phyloP scores from a whole-genome alignment of 116 monocot genomes.

The Cymodocea nodosa region DNA sequence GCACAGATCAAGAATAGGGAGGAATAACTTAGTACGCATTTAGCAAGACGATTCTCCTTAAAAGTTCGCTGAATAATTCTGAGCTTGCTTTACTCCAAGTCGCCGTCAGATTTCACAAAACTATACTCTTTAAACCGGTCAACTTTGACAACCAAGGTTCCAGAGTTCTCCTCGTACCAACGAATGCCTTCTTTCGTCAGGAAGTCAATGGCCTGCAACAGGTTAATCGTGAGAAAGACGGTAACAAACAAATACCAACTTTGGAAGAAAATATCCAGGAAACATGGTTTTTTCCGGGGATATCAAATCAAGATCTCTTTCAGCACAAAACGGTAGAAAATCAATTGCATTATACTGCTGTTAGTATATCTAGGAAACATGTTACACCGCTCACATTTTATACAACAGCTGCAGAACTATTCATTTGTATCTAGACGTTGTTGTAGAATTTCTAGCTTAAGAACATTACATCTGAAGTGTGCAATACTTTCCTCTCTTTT shows the following conservation, averaged over 20 bases:
- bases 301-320: background rate
- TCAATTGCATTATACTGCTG: no score
- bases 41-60: background rate
- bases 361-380: no score
- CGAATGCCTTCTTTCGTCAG: slow-evolving; percentile 52
- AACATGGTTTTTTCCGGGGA: background rate
- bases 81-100: slow-evolving; percentile 11
- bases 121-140: slow-evolving; percentile 44
- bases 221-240: background rate
- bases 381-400: no score
- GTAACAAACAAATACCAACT: background rate
- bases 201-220: slow-evolving; percentile 45
- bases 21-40: background rate
- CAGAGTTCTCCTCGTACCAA: slow-evolving; percentile 76
- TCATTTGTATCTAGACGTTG: no score
- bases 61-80: background rate
- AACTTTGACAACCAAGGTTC: slow-evolving; percentile 44
- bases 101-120: slow-evolving; percentile 32
- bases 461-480: no score
- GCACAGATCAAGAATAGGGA: background rate
- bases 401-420: no score
- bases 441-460: no score
- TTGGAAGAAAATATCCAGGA: background rate
- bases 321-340: no score
- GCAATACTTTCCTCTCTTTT: no score